phyloP scores from a whole-genome alignment of 2,329 filamentous ascomycete genomes.

The Cladosporium velox region DNA sequence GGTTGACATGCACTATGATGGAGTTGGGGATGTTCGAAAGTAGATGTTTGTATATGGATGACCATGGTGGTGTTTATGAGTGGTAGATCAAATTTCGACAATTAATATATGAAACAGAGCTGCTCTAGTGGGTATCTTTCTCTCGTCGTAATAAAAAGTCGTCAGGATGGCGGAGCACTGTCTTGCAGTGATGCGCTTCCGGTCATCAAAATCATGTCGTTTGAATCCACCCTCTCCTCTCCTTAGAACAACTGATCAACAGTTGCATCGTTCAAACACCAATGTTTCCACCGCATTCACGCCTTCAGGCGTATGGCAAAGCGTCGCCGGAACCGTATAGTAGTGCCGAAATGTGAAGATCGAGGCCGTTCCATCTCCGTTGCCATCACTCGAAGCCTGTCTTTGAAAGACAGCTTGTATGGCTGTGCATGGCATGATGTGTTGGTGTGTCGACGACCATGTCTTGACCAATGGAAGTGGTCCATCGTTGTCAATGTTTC shows the following conservation, averaged over 20 bases:
- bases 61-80: background rate
- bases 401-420: background rate
- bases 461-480: conserved; percentile 13
- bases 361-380: background rate
- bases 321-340: background rate
- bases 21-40: background rate
- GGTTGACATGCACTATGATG: background rate
- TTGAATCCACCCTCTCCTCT: background rate
- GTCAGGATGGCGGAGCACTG: background rate
- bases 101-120: background rate
- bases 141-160: conserved; percentile 10
- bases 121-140: conserved; percentile 14
- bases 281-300: background rate
- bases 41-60: background rate
- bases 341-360: background rate
- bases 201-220: conserved; percentile 8
- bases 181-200: conserved; percentile 11
- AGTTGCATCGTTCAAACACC: background rate
- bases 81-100: background rate
- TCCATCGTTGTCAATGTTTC: background rate
- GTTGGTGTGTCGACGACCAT: background rate
- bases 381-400: background rate
- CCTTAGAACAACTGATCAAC: background rate
- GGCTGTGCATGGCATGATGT: background rate
- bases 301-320: background rate